Evolutionary conservation across 2,329 filamentous ascomycete species (phyloP), one percentile per base, ranked within the genome.

Genomic region (Colletotrichum australisinense): DNA sequence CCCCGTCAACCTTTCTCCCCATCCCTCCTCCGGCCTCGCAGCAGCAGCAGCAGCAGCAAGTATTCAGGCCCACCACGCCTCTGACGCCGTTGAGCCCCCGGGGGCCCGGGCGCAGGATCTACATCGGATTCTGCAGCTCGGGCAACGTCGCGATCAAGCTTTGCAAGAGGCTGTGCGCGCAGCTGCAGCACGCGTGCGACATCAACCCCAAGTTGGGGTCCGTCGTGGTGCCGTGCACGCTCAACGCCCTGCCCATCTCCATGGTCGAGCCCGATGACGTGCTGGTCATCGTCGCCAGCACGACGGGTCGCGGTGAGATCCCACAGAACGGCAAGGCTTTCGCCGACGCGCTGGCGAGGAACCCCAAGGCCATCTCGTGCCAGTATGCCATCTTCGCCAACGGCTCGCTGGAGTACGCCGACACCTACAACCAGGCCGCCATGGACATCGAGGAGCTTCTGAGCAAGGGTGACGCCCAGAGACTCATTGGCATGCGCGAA

Each of bases 161-260:
- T 8, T 73, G 70, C 56, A 73, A 73, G 35, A 70, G 70, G 60
- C 60, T 73, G 70, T 73, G 67, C 67, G 60, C 46, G 67, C 70
- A 73, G 70, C 70, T 73, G 70, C 70, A 73, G 67, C 70, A 70
- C 22, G 70, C 67, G n/a, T 70, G 70, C 56, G 70, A 73, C 38
- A 49, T 38, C 42, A 73, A 70, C 28, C 67, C 70, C 42, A 70
- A 66, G 67, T 46, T 73, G 32, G 70, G 70, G 46, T 59, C 60
- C 60, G 70, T 73, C 55, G 46, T 73, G 16, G 26, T 60, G 16
- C 70, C 70, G 32, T 73, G 70, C 70, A 73, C 70, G 16, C 70
- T 73, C 67, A 73, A 73, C 19, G 70, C 70, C 5, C 46, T 73
- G 22, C 70, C 70, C 46, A 52, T 73, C 5, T 65, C 67, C 14